Evolutionary conservation across 2,329 filamentous ascomycete genomes (phyloP), one percentile per base, ranked within the genome.

Genomic region (Diaporthe citri): DNA sequence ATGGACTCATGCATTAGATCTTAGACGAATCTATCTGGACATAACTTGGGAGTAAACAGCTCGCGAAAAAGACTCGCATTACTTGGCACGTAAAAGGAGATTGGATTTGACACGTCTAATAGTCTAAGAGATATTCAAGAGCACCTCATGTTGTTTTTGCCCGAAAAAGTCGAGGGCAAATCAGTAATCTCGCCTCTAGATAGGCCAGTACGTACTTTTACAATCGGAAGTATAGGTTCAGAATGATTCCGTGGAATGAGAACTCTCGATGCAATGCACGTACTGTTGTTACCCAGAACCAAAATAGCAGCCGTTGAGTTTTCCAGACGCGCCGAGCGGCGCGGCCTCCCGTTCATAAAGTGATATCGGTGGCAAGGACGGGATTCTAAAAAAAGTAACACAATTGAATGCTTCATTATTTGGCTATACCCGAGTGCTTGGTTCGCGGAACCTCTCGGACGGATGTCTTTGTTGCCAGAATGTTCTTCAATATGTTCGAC

Each of bases 401-500:
- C n/a, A 1, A 41, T 41, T 2, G 13, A 52, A 52, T 12, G 22
- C 48, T 69, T n/a, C 64, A 55, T 67, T 52, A 39, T 69, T 28
- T 13, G n/a, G 20, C 34, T 22, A 22, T 0, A 3, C 13, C 28
- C 15, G 17, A 41, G 5, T 31, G 3, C 48, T 28, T 41, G 34
- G 34, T 22, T 20, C 46, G 9, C 48, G 64, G 34, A 8, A 41
- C 4, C 15, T 28, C 15, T 39, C 48, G 17, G 34, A 48, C 22
- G 46, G 15, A 13, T 28, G 17, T 39, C 64, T 69, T 69, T 69
- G 64, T 69, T 69, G n/a, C 7, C 34, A 52, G n/a, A 55, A 69
- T 28, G 34, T 55, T 34, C 25, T 64, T 28, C 46, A 52, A 41
- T 5, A 22, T 41, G 34, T 39, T 52, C 34, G n/a, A 55, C 2